phyloP scores from a whole-genome alignment of 306 rosid species.

The Vachellia pachyceras region DNA sequence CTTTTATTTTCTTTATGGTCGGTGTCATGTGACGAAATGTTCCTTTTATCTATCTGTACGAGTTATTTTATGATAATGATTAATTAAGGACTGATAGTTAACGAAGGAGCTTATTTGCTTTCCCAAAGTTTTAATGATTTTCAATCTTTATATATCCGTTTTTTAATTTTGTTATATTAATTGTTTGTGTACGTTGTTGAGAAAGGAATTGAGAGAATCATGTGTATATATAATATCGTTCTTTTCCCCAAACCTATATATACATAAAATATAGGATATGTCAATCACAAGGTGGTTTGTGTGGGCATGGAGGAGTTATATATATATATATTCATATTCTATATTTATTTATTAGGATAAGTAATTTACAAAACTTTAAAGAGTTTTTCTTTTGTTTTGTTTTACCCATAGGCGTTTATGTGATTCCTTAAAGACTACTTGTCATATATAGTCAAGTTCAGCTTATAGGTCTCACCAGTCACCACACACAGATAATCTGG shows the following conservation, averaged over 20 bases:
- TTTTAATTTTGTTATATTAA: background rate
- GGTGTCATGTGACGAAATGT: background rate
- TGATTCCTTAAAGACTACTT: background rate
- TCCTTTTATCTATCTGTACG: background rate
- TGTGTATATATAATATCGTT: background rate
- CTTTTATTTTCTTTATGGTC: background rate
- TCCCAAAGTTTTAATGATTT: constrained; percentile 22
- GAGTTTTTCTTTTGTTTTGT: background rate
- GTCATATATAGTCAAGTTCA: too few species aligned
- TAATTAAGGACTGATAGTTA: background rate
- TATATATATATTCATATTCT: background rate
- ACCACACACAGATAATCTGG: too few species aligned
- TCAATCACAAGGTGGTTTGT: background rate
- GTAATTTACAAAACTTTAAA: background rate
- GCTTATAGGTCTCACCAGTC: too few species aligned
- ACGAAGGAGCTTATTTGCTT: background rate
- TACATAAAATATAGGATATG: too few species aligned
- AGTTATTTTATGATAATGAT: background rate
- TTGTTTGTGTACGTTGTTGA: background rate
- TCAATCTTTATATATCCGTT: constrained; percentile 34
- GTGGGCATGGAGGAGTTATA: background rate
- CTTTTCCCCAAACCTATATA: background rate
- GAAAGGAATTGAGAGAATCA: background rate
- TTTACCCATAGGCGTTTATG: background rate
- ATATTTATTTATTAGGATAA: background rate